phyloP scores from a whole-genome alignment of 495 filamentous ascomycete genomes.

The Lichina pygmaea region DNA sequence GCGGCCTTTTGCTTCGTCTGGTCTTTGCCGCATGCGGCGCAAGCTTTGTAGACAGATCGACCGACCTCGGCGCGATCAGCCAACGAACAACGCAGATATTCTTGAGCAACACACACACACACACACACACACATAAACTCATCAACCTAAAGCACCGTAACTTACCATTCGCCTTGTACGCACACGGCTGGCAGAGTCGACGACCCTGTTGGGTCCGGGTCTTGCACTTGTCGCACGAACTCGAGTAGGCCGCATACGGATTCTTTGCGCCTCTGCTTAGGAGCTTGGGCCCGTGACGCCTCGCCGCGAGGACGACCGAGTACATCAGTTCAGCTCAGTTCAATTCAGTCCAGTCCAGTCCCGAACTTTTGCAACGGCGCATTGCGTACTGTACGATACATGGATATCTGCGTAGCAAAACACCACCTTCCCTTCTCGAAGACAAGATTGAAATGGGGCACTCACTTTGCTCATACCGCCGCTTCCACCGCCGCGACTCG shows the following conservation, averaged over 20 bases:
- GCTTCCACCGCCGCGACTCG: too few relatives aligned
- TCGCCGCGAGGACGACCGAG: too few relatives aligned
- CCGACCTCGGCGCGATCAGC: slow-evolving; percentile 7
- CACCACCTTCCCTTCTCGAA: too few relatives aligned
- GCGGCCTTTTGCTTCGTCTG: slow-evolving; percentile 20
- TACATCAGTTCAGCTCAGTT: too few relatives aligned
- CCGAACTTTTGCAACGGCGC: too few relatives aligned
- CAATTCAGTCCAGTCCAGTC: too few relatives aligned
- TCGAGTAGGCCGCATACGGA: slow-evolving; percentile 39
- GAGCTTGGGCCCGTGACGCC: slow-evolving; percentile 17
- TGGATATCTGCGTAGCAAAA: too few relatives aligned
- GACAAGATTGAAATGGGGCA: too few relatives aligned
- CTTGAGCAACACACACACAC: too few relatives aligned
- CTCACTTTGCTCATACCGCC: too few relatives aligned
- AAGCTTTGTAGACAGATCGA: slow-evolving; percentile 16
- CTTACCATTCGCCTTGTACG: slow-evolving; percentile 35
- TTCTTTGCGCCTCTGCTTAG: slow-evolving; percentile 41
- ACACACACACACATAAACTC: background rate
- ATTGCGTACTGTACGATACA: too few relatives aligned
- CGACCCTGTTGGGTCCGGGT: slow-evolving; percentile 35
- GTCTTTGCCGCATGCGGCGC: slow-evolving; percentile 38
- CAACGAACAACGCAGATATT: background rate
- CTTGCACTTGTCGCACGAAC: slow-evolving; percentile 32
- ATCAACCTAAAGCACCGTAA: background rate
- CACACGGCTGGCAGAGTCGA: slow-evolving; percentile 36